Evolutionary conservation across 768 basidiomycete genomes (phyloP), one percentile per base, ranked within the genome.

Genomic region (Podaxis mareebaensis): DNA sequence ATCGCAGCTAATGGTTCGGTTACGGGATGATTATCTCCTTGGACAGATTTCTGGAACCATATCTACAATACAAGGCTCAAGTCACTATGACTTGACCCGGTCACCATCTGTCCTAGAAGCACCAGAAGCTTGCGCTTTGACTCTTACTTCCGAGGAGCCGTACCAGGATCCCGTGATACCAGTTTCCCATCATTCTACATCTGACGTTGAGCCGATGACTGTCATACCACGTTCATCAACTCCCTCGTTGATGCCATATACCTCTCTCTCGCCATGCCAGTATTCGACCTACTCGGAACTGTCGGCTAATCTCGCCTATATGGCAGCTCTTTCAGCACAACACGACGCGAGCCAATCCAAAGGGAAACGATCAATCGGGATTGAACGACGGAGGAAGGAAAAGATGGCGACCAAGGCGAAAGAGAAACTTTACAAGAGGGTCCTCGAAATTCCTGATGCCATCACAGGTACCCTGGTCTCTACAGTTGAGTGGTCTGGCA

Each of bases 241-340:
- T 20, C 28, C 42, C 30, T 4, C 22, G 3, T 13, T 22, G 15
- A 55, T 51, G 12, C 33, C 42, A 13, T 42, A 56, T 22, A 8
- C 46, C 7, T 20, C 33, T 24, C 13, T 63, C 13, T 38, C 40
- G 7, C 61, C 61, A 6, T 33, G 51, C 24, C 61, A 63, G 40
- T 48, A 51, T 17, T 63, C 61, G 8, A 57, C 44, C 30, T 63
- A 63, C 28, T 63, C 61, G n/a, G 61, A 63, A 15, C 36, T 63
- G 20, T 56, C 61, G 7, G 61, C 54, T 33, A 63, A 63, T 28
- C 54, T 63, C 15, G 38, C 26, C 3, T 63, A 63, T 15, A 49
- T 63, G 54, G 20, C 54, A 13, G 22, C 61, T 3, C 36, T 56
- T 2, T 57, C 61, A 3, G 20, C 7, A n/a, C 30, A 22, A 6